A percentile compares a stretch with the other conserved stretches of the same genome.
Conservation (phyloP, 345 rosid species). For the Melaleuca quinquenervia region DNA sequence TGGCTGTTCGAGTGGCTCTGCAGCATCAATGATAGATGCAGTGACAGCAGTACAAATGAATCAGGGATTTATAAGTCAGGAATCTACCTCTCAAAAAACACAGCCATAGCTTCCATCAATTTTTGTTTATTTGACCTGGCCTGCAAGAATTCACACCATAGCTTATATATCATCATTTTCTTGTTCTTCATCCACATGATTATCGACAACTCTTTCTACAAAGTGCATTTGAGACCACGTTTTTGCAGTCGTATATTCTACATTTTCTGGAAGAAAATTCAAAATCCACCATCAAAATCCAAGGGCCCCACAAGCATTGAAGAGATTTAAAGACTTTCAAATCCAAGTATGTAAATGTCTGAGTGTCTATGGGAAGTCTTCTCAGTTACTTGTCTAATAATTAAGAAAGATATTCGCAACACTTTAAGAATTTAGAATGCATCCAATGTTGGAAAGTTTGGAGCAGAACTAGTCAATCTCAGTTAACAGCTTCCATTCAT, state of each 20-base stretch:
- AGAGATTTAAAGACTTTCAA: not conserved
- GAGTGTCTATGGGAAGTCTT: not conserved
- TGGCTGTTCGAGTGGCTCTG: constrained; percentile 53
- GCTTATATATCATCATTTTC: not conserved
- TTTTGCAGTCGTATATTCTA: not conserved
- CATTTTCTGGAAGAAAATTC: not conserved
- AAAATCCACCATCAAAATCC: not conserved
- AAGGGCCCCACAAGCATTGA: not conserved
- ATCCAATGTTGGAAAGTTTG: not conserved
- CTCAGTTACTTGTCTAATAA: not conserved
- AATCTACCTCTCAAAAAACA: constrained; percentile 81
- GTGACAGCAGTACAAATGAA: not conserved
- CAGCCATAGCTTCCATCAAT: constrained; percentile 77
- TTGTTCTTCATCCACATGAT: not conserved
- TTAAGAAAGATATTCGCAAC: not conserved
- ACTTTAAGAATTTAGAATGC: not conserved
- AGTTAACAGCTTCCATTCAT: not conserved
- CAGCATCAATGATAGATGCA: not conserved
- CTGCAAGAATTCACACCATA: constrained; percentile 17
- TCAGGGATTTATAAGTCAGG: not conserved
- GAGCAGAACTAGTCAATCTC: not conserved
- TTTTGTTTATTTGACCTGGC: constrained; percentile 68
- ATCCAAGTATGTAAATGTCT: not conserved
- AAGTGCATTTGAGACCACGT: not conserved
- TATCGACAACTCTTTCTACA: not conserved